Evolutionary conservation across 2,329 filamentous ascomycete species (phyloP), one percentile per base, ranked within the genome.

Genomic region (Stemphylium beticola): DNA sequence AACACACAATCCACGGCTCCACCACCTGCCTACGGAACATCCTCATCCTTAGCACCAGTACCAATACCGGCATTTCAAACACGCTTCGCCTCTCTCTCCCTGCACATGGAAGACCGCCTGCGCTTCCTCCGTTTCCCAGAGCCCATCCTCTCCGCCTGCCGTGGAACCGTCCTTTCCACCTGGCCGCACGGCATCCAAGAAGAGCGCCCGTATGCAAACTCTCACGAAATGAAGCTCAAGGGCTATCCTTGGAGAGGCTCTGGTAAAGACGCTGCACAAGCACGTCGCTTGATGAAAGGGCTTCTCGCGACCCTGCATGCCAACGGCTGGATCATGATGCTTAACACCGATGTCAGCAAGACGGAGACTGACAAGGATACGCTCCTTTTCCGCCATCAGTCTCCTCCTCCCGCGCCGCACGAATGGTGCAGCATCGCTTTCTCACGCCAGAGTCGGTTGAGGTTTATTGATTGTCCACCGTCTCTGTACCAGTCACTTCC

Each of bases 371-470:
- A 52, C 14, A 52, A 52, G 17, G 75, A 78, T 52, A 73, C 74
- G 0, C 54, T 79, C 12, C 48, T 78, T 15, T 77, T 79, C 51
- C 60, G 76, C 2, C 63, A 74, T 29, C 75, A 78, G 49, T 59
- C 62, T 14, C 66, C 67, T 1, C 57, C 70, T 0, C 77, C 76
- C 0, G 69, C 72, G 8, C 60, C 55, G 6, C 74, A 72, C 45
- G 73, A 76, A 12, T 78, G 76, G 74, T 71, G 73, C 12, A 58
- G 67, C 34, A 71, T 79, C 26, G 69, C 66, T 3, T 79, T 78
- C 57, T 58, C 54, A 15, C 58, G 53, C 17, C 36, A 24, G 10
- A 55, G 65, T 49, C 54, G 68, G 12, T 48, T 78, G 17, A 67
- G 71, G 7, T 62, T 78, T 4, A 69, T 77, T 24, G 76, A 75